Evolutionary conservation across 2,329 filamentous ascomycete genomes (phyloP), one percentile per base, ranked within the genome.

Genomic region (Colletotrichum melonis): DNA sequence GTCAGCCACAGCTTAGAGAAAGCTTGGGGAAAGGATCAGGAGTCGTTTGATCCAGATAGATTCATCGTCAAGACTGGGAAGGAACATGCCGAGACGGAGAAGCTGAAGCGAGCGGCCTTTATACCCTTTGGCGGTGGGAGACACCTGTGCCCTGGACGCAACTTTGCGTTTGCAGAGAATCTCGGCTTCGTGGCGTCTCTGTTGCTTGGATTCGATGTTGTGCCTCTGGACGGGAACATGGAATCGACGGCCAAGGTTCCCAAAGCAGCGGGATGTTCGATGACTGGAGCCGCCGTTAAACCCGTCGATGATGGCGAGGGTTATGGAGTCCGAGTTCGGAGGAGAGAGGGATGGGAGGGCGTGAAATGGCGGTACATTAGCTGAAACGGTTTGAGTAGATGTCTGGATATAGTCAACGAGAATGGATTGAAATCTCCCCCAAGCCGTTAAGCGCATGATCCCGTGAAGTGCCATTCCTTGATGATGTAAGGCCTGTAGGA

Each of bases 51-150:
- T 38, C 79, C 78, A 0, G 68, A 74, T 4, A 76, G 81, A 2
- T 83, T 84, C 65, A 67, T 82, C 14, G 60, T 59, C 6, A 70
- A 49, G 63, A 32, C 24, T 12, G 22, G 14, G 14, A 49, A 64
- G 28, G 57, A 38, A 19, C 8, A 58, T 5, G 5, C 52, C 1
- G 52, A 67, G 4, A 80, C 72, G 22, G 52, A 72, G n/a, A 74
- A 42, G 24, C 52, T 76, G 38, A 77, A 77, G 32, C 74, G 74
- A 14, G 82, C 81, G 26, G 78, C 81, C 6, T 87, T 87, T 71
- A 78, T 86, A 28, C 80, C 84, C 0, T 89, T 89, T 76, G 87
- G 87, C 3, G 83, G 86, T 3, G 87, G 87, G 14, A 86, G 84
- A 62, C 85, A 83, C 7, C 76, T 88, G 11, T 88, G 86, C 55